Evolutionary conservation across 768 basidiomycete species (phyloP), one percentile per base, ranked within the genome.

Genomic region (Suillus tomentosus): DNA sequence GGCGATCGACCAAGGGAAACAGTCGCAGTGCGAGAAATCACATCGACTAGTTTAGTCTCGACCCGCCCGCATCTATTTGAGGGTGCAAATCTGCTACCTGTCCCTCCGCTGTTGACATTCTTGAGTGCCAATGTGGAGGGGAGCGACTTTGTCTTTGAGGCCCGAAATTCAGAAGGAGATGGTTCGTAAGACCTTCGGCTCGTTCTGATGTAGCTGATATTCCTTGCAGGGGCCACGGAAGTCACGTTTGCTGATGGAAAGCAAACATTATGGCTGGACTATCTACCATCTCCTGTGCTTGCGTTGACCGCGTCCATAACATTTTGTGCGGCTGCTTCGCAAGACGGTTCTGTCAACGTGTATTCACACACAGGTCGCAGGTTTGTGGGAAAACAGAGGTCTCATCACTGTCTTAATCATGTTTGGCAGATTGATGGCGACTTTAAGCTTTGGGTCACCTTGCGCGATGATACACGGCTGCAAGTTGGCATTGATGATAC

Each of bases 261-360:
- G 77, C 85, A 89, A 64, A 90, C 87, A 13, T 87, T 91, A 61
- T 99, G 96, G 95, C 76, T 96, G 51, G 96, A 98, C 75, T 99
- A 92, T 76, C 70, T 96, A 9, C 87, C 91, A 1, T 85, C 84
- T 2, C 88, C 90, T 31, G 87, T 86, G n/a, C 73, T 96, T 17
- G 79, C 81, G 1, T 71, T 92, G 56, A 86, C 87, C 5, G 87
- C 87, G 0, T 89, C 93, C 0, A 71, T 74, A 14, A 71, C 70
- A 2, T 94, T 92, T 72, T 89, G 88, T 68, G 95, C 92, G 8
- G 91, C 85, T 5, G 91, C 87, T 0, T 83, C 85, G 78, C 84
- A 89, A 66, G 95, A 97, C 73, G 93, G 92, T 0, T 83, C 82
- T 4, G 78, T 99, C n/a, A 85, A 83, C 66, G 85, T 96, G 11